Evolutionary conservation across 345 rosid genomes (phyloP), one percentile per base, ranked within the genome.

Genomic region (Ceriops decandra): DNA sequence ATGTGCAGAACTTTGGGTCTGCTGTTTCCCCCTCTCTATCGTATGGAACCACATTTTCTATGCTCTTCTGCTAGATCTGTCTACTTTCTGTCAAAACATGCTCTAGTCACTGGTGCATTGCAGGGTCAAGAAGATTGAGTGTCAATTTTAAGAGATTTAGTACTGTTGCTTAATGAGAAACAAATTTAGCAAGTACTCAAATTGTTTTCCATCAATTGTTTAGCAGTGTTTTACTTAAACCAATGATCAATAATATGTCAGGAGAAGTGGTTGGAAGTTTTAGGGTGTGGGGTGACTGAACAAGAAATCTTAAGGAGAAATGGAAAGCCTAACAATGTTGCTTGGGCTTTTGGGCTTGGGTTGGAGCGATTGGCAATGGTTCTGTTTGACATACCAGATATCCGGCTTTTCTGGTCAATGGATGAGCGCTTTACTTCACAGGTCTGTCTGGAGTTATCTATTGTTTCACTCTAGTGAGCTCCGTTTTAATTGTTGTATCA

Each of bases 271-370:
- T 60, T 90, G 80, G 99, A 95, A 80, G 99, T 91, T 81, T 79
- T 95, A 83, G 99, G 98, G 5, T 91, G 95, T 68, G 98, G 99
- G 51, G 99, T 95, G 66, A 95, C 92, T 7, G 97, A 91, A 73
- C 96, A 91, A 80, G 85, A 78, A 81, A 91, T 95, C 62, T 74
- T 95, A 78, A 87, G 73, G 76, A 82, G 78, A 72, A 86, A 83
- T 72, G 93, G 91, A 46, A 86, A 81, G 71, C 73, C 51, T 22
- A 66, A 85, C 73, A 88, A 82, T 76, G 98, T 88, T 76, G 95
- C 96, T 52, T 95, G 99, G 99, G 99, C 98, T 66, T 95, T 95
- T 72, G 99, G 99, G 81, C 95, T 95, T 71, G 98, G 99, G 71
- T 79, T 91, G 78, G 98, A 95, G 77, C 85, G 96, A 53, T 85